A percentile compares a stretch with the other conserved stretches of the same genome.
These are phyloP conservation scores for Kwoniella dejecticola DNA, from an alignment of 768 basidiomycete species.

Conservation along the genomic window DNA sequence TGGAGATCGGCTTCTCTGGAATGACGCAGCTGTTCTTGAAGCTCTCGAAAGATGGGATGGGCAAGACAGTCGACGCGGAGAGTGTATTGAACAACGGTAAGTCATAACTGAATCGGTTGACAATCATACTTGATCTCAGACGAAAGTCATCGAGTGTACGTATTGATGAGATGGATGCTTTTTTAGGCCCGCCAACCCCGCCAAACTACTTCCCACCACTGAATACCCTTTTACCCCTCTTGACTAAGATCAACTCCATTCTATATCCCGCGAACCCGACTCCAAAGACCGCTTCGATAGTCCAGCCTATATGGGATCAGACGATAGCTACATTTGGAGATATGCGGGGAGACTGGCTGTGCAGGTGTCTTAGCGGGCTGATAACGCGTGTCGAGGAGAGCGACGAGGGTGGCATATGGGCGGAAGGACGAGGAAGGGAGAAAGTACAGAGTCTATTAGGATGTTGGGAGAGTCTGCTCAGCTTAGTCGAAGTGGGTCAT, in stretches of 20 bases:
- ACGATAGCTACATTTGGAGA: constrained; percentile 26
- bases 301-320: constrained; percentile 26
- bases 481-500: constrained; percentile 47
- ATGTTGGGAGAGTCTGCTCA: constrained; percentile 43
- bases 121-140: neutral
- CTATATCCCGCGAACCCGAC: constrained; percentile 17
- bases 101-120: neutral
- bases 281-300: constrained; percentile 27
- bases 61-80: constrained; percentile 33
- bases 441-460: constrained; percentile 36
- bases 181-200: constrained; percentile 44
- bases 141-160: neutral
- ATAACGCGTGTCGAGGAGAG: constrained; percentile 44
- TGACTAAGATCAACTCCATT: constrained; percentile 21
- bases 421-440: constrained; percentile 36
- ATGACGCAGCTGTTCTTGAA: constrained; percentile 45
- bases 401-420: constrained; percentile 48
- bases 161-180: too few species aligned
- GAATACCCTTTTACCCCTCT: constrained; percentile 31
- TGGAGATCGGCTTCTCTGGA: constrained; percentile 48
- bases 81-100: constrained; percentile 40
- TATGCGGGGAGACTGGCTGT: constrained; percentile 39
- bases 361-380: constrained; percentile 31
- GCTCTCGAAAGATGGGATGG: constrained; percentile 41
- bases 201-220: constrained; percentile 46